Percentiles rank a stretch among this genome's conserved stretches.
Conservation (phyloP, 1,284 basidiomycete species). For the Cryptococcus floricola region DNA sequence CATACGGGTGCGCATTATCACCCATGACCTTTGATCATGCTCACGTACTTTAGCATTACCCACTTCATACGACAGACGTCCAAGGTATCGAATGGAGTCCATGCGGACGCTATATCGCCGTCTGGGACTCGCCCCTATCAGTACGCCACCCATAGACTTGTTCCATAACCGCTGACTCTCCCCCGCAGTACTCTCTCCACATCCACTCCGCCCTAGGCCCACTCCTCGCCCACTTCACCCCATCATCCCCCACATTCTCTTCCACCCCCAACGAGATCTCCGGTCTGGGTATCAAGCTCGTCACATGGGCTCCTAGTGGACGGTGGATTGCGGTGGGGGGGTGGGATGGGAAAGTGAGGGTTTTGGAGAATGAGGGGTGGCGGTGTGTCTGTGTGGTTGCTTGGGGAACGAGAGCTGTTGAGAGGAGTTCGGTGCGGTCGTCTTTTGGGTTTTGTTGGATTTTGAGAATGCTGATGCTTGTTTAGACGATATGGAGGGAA, state of each 20-base stretch:
- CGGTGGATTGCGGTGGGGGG: conserved; percentile 72
- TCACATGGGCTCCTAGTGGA: conserved; percentile 78
- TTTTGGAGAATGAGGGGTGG: conserved; percentile 76
- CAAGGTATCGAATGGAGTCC: conserved; percentile 76
- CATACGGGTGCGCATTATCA: conserved; percentile 59
- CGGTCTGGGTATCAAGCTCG: conserved; percentile 69
- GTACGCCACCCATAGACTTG: conserved; percentile 50
- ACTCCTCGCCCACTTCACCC: conserved; percentile 58
- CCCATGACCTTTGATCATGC: background rate
- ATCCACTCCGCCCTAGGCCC: conserved; percentile 70
- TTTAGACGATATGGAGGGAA: conserved; percentile 74
- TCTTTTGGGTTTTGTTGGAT: conserved; percentile 7
- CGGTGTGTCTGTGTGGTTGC: conserved; percentile 64
- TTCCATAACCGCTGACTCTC: background rate
- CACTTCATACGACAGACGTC: conserved; percentile 69
- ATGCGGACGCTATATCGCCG: conserved; percentile 70
- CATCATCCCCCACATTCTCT: conserved; percentile 9
- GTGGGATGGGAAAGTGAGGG: conserved; percentile 79
- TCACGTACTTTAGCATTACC: conserved; percentile 61
- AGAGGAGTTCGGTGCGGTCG: conserved; percentile 57
- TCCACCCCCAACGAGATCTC: conserved; percentile 56
- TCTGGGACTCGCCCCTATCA: conserved; percentile 77
- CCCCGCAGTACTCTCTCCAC: conserved; percentile 68
- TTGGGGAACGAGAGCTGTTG: conserved; percentile 57
- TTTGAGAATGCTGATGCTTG: background rate